Percentiles rank a stretch among this genome's conserved stretches.
phyloP scores from a whole-genome alignment of 495 filamentous ascomycete genomes.

The Xanthoparmelia taractica region DNA sequence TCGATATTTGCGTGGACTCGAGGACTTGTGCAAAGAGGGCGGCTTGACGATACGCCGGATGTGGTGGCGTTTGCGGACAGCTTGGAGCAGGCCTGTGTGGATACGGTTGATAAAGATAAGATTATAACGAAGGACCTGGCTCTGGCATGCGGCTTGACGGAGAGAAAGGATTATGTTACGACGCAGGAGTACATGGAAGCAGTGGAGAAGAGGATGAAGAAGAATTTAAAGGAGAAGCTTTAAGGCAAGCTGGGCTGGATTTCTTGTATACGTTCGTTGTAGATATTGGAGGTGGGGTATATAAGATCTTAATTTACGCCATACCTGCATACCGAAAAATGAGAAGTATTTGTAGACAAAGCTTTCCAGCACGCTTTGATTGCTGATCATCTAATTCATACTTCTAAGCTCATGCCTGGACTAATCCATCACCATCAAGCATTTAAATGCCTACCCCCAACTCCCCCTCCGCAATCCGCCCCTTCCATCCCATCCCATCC shows the following conservation, averaged over 20 bases:
- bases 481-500: slow-evolving; percentile 2
- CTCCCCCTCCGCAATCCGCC: neutral
- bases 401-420: neutral
- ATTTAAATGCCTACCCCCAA: slow-evolving; percentile 3
- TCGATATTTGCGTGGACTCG: slow-evolving; percentile 99
- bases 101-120: slow-evolving; percentile 85
- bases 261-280: neutral
- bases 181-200: slow-evolving; percentile 83
- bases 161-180: slow-evolving; percentile 74
- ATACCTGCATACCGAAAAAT: neutral
- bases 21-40: slow-evolving; percentile 84
- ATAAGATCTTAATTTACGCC: neutral
- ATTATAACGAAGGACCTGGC: slow-evolving; percentile 99
- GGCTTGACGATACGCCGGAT: slow-evolving; percentile 82
- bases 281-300: slow-evolving; percentile 6
- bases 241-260: slow-evolving; percentile 14
- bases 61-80: slow-evolving; percentile 81
- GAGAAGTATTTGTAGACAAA: neutral
- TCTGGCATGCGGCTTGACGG: slow-evolving; percentile 78
- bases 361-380: neutral
- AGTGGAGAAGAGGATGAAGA: slow-evolving; percentile 77
- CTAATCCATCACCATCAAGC: slow-evolving; percentile 16
- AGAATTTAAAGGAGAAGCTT: slow-evolving; percentile 47
- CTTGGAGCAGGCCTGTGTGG: slow-evolving; percentile 88
- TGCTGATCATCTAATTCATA: slow-evolving; percentile 12